Evolutionary conservation across 257 asterid species (phyloP).

Genomic region (Ophiorrhiza pumila): DNA sequence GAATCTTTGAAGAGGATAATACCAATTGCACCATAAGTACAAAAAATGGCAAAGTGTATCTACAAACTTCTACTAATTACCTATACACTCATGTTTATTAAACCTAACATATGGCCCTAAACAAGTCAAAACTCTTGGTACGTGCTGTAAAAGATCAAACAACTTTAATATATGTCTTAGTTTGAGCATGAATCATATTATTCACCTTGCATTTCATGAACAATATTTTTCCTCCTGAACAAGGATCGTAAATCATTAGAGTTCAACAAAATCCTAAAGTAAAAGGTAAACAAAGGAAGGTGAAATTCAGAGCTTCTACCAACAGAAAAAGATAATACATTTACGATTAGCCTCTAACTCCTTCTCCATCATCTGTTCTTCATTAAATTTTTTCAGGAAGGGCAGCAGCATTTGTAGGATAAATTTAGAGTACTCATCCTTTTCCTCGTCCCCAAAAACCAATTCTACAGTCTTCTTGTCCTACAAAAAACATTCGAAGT

Average conservation of each 20-base stretch:
- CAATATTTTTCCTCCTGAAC: neutral
- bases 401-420: slow-evolving; percentile 63
- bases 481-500: slow-evolving; percentile 25
- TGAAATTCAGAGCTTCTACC: slow-evolving; percentile 5
- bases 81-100: neutral
- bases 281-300: no score
- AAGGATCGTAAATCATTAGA: neutral
- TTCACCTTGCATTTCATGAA: neutral
- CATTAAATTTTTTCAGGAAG: slow-evolving; percentile 45
- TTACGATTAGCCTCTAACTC: slow-evolving; percentile 55
- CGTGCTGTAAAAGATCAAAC: neutral
- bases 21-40: neutral
- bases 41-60: neutral
- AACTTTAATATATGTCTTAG: neutral
- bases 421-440: slow-evolving; percentile 45
- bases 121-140: no score
- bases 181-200: slow-evolving; percentile 4
- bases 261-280: neutral
- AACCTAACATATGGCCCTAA: neutral
- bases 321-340: slow-evolving; percentile 36
- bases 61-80: neutral
- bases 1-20: neutral
- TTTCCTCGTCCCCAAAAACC: slow-evolving; percentile 34
- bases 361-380: slow-evolving; percentile 59
- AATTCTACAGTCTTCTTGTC: slow-evolving; percentile 33